These are phyloP conservation scores for Colletotrichum falcatum DNA, from an alignment of 2,329 filamentous ascomycete species.

Conservation along the genomic window DNA sequence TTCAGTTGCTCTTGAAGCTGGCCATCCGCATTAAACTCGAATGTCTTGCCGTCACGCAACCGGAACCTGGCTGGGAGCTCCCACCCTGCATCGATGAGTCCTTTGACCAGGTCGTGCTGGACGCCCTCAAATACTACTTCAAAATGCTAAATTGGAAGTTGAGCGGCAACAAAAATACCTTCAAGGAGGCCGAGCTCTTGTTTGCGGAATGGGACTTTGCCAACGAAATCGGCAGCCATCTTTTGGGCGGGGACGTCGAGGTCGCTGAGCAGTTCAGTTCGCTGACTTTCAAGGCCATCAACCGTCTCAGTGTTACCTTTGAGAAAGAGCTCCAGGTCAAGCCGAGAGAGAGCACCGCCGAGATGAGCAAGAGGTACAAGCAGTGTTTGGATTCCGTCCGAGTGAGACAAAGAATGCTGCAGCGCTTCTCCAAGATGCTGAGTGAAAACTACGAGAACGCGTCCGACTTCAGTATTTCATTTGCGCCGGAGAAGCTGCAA, in stretches of 20 bases:
- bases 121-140: conserved; percentile 97
- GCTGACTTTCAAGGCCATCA: conserved; percentile 91
- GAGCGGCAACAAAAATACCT: conserved; percentile 97
- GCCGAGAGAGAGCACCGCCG: conserved; percentile 82
- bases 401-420: conserved; percentile 94
- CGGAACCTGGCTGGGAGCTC: conserved; percentile 93
- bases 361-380: conserved; percentile 98
- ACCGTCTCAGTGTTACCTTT: conserved; percentile 89
- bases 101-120: conserved; percentile 91
- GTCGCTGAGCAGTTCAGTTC: conserved; percentile 98
- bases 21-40: conserved; percentile 93
- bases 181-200: conserved; percentile 97
- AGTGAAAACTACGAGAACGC: conserved; percentile 96
- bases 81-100: conserved; percentile 97
- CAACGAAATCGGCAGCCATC: conserved; percentile 89
- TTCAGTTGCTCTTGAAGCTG: conserved; percentile 91
- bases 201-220: conserved; percentile 99
- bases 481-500: conserved; percentile 74
- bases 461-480: conserved; percentile 91
- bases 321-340: conserved; percentile 89
- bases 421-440: conserved; percentile 91
- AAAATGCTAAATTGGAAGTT: conserved; percentile 99
- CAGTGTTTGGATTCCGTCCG: conserved; percentile 94
- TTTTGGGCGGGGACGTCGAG: conserved; percentile 95
- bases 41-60: conserved; percentile 84